Conservation (phyloP, 306 rosid species). For the Vicia villosa region DNA sequence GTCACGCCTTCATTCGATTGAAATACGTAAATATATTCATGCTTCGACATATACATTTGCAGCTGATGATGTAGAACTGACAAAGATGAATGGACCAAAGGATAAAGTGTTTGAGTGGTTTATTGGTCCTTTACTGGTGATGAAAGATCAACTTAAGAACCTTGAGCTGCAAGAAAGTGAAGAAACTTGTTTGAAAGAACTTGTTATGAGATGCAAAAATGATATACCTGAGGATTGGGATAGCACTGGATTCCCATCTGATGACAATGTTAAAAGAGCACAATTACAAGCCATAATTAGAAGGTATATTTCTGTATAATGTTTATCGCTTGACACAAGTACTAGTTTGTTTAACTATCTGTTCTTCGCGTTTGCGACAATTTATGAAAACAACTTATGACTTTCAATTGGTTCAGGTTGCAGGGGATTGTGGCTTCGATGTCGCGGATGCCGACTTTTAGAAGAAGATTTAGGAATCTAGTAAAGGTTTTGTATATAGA, state of each 20-base stretch:
- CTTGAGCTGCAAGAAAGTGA: constrained; percentile 54
- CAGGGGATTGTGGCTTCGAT: constrained; percentile 72
- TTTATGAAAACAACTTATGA: not conserved
- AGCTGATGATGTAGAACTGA: constrained; percentile 75
- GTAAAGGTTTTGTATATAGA: constrained; percentile 67
- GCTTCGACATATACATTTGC: constrained; percentile 36
- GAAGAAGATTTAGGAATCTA: constrained; percentile 61
- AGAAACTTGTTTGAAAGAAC: constrained; percentile 60
- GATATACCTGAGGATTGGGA: constrained; percentile 81
- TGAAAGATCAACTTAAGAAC: constrained; percentile 73
- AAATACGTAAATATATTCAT: constrained; percentile 12
- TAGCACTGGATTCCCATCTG: constrained; percentile 54
- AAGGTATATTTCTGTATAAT: constrained; percentile 47
- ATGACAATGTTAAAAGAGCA: constrained; percentile 64
- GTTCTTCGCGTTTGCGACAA: not conserved
- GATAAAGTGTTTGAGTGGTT: constrained; percentile 80
- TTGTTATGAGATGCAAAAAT: constrained; percentile 61
- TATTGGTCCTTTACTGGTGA: constrained; percentile 70
- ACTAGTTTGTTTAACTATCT: not conserved
- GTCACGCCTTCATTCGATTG: constrained; percentile 1
- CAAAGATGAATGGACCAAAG: constrained; percentile 61
- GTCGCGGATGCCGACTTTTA: constrained; percentile 73
- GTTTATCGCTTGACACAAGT: not conserved
- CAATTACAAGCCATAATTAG: constrained; percentile 79
- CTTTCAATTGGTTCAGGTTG: constrained; percentile 45